These are phyloP conservation scores for Sclerotinia sclerotiorum DNA, from an alignment of 2,329 filamentous ascomycete genomes.

Conservation along the genomic window DNA sequence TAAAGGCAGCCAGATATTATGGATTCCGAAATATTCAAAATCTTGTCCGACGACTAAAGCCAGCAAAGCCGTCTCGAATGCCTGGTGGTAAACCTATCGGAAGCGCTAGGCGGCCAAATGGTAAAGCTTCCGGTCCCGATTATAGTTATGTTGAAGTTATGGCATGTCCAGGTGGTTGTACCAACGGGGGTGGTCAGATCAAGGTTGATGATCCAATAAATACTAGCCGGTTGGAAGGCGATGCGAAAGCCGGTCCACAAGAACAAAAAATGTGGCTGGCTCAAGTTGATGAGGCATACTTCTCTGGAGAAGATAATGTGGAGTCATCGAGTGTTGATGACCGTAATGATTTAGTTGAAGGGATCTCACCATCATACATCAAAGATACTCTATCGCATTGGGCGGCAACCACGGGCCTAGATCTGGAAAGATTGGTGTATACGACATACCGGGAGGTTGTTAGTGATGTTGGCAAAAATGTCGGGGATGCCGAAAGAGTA, in stretches of 20 bases:
- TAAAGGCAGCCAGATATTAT: constrained; percentile 88
- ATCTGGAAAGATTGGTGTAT: constrained; percentile 69
- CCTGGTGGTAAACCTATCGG: constrained; percentile 69
- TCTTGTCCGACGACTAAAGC: constrained; percentile 87
- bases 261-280: constrained; percentile 86
- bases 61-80: constrained; percentile 73
- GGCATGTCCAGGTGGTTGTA: constrained; percentile 98
- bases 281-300: constrained; percentile 86
- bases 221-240: constrained; percentile 49
- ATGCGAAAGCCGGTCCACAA: constrained; percentile 63
- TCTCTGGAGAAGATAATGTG: constrained; percentile 63
- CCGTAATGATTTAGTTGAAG: constrained; percentile 53
- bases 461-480: constrained; percentile 85
- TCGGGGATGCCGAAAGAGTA: constrained; percentile 73
- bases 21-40: constrained; percentile 99
- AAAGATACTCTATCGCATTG: constrained; percentile 73
- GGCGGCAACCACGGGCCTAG: constrained; percentile 69
- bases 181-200: constrained; percentile 94
- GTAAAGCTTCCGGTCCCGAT: constrained; percentile 55
- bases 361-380: constrained; percentile 66
- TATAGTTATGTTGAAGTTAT: constrained; percentile 98
- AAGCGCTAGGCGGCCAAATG: constrained; percentile 53
- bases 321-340: constrained; percentile 37
- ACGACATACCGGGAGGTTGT: constrained; percentile 92
- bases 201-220: constrained; percentile 78